Percentiles rank a stretch among this genome's conserved stretches.
Evolutionary conservation across 2,329 filamentous ascomycete species (phyloP).

Genomic region (Apiospora sp.): DNA sequence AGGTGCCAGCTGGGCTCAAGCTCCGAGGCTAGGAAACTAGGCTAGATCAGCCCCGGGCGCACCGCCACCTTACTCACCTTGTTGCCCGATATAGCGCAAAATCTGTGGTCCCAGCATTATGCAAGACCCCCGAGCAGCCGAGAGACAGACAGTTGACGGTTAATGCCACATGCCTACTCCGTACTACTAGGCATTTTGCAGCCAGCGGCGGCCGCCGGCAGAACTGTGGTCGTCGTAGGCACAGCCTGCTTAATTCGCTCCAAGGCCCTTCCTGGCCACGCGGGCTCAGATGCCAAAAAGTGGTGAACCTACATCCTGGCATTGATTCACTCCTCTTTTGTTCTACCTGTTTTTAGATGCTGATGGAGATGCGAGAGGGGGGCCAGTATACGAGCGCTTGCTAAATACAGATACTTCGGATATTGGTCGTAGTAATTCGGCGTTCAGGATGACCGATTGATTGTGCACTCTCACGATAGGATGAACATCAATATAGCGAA

Average conservation of each 20-base stretch:
- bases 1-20: neutral
- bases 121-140: neutral
- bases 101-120: constrained; percentile 11
- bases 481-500: neutral
- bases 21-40: neutral
- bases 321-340: neutral
- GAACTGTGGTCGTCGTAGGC: neutral
- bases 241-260: neutral
- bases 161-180: neutral
- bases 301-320: neutral
- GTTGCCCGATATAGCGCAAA: neutral
- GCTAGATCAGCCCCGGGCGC: neutral
- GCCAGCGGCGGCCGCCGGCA: neutral
- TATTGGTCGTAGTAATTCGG: neutral
- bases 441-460: neutral
- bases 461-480: neutral
- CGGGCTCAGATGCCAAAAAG: neutral
- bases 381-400: neutral
- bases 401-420: neutral
- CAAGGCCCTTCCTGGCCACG: neutral
- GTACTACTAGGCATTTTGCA: too few species aligned
- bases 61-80: neutral
- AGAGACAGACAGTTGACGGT: neutral
- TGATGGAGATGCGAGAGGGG: constrained; percentile 3
- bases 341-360: neutral